These are phyloP conservation scores for Termitomyces sp. DNA, from an alignment of 768 basidiomycete genomes.

Conservation along the genomic window DNA sequence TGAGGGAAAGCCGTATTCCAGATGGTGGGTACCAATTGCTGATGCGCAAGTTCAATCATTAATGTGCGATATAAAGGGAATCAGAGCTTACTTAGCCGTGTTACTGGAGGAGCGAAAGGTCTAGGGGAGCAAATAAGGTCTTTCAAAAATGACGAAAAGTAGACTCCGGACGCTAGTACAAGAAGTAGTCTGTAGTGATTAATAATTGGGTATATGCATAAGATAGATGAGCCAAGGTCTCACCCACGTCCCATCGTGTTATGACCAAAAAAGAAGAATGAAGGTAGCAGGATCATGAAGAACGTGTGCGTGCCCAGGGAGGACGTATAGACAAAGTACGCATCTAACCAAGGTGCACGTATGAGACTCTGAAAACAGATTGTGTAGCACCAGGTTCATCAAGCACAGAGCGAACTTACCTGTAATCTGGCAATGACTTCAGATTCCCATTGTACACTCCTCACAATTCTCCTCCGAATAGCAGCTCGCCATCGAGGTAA, in stretches of 20 bases:
- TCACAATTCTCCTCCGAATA: slow-evolving; percentile 49
- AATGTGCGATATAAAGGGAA: neutral
- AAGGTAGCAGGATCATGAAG: slow-evolving; percentile 87
- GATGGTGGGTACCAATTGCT: slow-evolving; percentile 77
- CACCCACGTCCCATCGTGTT: slow-evolving; percentile 68
- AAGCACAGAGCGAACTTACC: slow-evolving; percentile 28
- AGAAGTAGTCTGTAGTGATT: slow-evolving; percentile 47
- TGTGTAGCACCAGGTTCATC: neutral
- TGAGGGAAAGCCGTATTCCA: slow-evolving; percentile 94
- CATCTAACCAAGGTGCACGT: slow-evolving; percentile 63
- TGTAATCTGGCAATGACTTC: slow-evolving; percentile 60
- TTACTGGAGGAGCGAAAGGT: slow-evolving; percentile 87
- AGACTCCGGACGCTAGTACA: slow-evolving; percentile 75
- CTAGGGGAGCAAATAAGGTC: slow-evolving; percentile 88
- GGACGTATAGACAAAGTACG: slow-evolving; percentile 81
- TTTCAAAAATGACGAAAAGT: slow-evolving; percentile 82
- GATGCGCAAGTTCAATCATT: neutral
- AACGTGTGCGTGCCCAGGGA: slow-evolving; percentile 83
- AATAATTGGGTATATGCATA: neutral
- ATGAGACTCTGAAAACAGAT: slow-evolving; percentile 35
- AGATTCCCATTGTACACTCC: slow-evolving; percentile 53
- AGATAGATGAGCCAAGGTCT: slow-evolving; percentile 18
- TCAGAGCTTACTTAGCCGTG: slow-evolving; percentile 59
- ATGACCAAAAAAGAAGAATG: slow-evolving; percentile 86
- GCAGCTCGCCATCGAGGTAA: slow-evolving; percentile 63